Percentiles rank a stretch among this genome's conserved stretches.
These are phyloP conservation scores for Mycena chlorophos DNA, from an alignment of 768 basidiomycete genomes.

Conservation along the genomic window DNA sequence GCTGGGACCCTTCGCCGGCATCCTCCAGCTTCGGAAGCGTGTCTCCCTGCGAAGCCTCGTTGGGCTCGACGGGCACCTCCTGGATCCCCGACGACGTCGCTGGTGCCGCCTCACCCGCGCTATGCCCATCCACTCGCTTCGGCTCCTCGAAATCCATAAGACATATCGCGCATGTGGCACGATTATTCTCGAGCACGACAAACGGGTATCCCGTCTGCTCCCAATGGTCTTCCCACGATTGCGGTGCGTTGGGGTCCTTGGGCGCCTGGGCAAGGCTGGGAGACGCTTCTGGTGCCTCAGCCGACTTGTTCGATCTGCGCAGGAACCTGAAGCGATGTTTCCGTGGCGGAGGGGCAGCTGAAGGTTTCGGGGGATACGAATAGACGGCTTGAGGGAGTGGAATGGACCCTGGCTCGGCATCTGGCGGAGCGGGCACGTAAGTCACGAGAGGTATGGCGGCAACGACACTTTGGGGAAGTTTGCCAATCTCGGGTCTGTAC, in stretches of 20 bases:
- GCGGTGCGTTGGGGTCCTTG: slow-evolving; percentile 30
- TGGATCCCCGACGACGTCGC: slow-evolving; percentile 15
- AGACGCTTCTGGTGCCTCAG: slow-evolving; percentile 4
- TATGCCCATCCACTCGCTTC: slow-evolving; percentile 32
- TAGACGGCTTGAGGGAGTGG: slow-evolving; percentile 53
- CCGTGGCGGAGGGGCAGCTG: slow-evolving; percentile 26
- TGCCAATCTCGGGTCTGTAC: slow-evolving; percentile 66
- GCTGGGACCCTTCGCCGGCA: slow-evolving; percentile 75
- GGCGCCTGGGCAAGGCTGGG: slow-evolving; percentile 12
- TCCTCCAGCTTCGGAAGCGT: slow-evolving; percentile 57
- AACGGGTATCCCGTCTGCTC: slow-evolving; percentile 78
- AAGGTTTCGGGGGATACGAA: slow-evolving; percentile 60
- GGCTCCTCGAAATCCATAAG: slow-evolving; percentile 84
- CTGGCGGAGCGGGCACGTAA: slow-evolving; percentile 81
- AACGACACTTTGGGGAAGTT: slow-evolving; percentile 68
- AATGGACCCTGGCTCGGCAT: slow-evolving; percentile 37
- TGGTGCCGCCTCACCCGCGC: slow-evolving; percentile 5
- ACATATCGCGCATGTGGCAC: slow-evolving; percentile 83
- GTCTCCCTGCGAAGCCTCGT: slow-evolving; percentile 36
- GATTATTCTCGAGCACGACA: slow-evolving; percentile 77
- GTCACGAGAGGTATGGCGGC: slow-evolving; percentile 82
- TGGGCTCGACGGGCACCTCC: slow-evolving; percentile 36
- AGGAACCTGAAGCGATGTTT: slow-evolving; percentile 60
- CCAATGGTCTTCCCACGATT: slow-evolving; percentile 78
- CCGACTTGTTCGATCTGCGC: slow-evolving; percentile 27